These are phyloP conservation scores for Aspergillus melleus DNA, from an alignment of 2,329 filamentous ascomycete genomes.

Conservation along the genomic window DNA sequence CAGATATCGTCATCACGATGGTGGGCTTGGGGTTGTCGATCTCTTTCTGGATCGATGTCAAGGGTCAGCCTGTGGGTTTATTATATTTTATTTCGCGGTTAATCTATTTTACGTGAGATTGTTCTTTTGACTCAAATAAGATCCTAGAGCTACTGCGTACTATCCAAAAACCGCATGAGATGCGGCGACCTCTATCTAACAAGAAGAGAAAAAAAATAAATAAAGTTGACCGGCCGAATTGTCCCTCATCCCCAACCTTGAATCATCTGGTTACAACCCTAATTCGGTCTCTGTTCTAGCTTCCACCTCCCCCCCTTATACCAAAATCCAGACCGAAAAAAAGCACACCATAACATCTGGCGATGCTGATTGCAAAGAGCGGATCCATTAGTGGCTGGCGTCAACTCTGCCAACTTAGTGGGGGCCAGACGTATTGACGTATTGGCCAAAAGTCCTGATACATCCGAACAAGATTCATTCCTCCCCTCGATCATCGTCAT, in stretches of 20 bases:
- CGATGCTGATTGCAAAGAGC: constrained; percentile 9
- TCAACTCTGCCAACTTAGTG: constrained; percentile 11
- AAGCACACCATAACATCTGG: neutral
- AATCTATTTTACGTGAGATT: neutral
- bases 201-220: neutral
- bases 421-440: constrained; percentile 15
- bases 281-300: neutral
- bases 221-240: neutral
- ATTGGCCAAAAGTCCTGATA: neutral
- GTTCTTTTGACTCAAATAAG: neutral
- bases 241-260: neutral
- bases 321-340: neutral
- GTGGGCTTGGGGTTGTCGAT: neutral
- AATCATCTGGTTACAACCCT: neutral
- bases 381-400: constrained; percentile 18
- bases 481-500: neutral
- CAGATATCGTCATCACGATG: neutral
- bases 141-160: neutral
- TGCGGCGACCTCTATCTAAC: neutral
- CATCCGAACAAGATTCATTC: neutral
- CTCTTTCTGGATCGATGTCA: neutral
- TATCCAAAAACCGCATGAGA: neutral
- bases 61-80: neutral
- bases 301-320: neutral
- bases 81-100: neutral